Evolutionary conservation across 2,329 filamentous ascomycete species (phyloP), one percentile per base, ranked within the genome.

Genomic region (Knoxdaviesia proteae): DNA sequence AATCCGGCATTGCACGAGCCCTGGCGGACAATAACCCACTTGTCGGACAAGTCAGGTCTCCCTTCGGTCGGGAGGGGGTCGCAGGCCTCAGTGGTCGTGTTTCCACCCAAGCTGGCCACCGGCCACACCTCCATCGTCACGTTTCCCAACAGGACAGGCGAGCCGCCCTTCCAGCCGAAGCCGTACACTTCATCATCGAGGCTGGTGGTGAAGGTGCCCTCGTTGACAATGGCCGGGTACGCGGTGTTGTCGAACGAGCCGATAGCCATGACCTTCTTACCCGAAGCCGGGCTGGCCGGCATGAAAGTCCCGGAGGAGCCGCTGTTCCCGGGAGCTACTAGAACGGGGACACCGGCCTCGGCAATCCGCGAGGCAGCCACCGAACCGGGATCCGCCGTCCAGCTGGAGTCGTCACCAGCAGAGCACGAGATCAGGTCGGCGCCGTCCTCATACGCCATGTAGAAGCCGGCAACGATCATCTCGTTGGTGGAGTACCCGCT

Each of bases 181-280:
- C 10, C 11, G n/a, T 36, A 33, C 11, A 7, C 31, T 20, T 31
- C 6, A n/a, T 36, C 54, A 43, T 61, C 54, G 32, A 68, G 20
- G 20, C 20, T 20, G 20, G 20, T 49, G 5, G 51, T 53, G 51
- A 60, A 71, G n/a, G 53, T 55, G 1, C 59, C 62, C 34, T 59
- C 51, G 41, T 53, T 59, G 11, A 65, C 52, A 3, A 72, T 51
- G 1, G 57, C 49, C 0, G 67, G 62, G 1, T 58, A 60, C 20
- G 60, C 47, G 6, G 50, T 52, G 47, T 65, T 71, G 49, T 72
- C 65, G 44, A 67, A 59, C 0, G 67, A 69, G 5, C 63, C 66
- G 20, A 74, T 58, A n/a, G 38, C 38, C 8, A 32, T 7, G 5
- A 44, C 34, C 8, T 36, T 31, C 31, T 47, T 43, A 2, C 52